These are phyloP conservation scores for Kodamaea hsintzibuensis DNA, from an alignment of 805 yeast species.

Conservation along the genomic window DNA sequence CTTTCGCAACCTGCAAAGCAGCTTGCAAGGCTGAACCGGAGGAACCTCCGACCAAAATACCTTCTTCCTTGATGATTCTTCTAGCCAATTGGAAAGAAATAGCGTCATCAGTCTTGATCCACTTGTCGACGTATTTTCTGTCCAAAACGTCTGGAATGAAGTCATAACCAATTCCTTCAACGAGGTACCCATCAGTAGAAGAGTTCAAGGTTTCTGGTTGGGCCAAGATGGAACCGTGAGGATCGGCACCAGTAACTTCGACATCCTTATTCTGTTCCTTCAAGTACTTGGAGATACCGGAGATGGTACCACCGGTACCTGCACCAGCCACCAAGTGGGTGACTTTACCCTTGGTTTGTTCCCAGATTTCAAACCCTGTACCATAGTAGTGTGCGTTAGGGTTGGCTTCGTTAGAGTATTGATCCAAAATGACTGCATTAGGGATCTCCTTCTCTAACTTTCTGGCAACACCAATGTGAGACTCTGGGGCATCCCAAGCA, in stretches of 20 bases:
- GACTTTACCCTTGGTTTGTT: slow-evolving; percentile 70
- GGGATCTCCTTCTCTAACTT: slow-evolving; percentile 81
- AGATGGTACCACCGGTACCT: slow-evolving; percentile 94
- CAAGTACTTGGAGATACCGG: slow-evolving; percentile 83
- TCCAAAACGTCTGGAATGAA: slow-evolving; percentile 80
- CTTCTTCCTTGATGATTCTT: slow-evolving; percentile 80
- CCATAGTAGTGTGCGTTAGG: slow-evolving; percentile 84
- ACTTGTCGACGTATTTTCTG: slow-evolving; percentile 63
- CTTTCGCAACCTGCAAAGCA: slow-evolving; percentile 66
- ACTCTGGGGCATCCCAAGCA: slow-evolving; percentile 90
- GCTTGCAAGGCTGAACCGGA: slow-evolving; percentile 85
- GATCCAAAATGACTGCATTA: slow-evolving; percentile 81
- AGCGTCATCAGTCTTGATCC: slow-evolving; percentile 86
- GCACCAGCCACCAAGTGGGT: slow-evolving; percentile 86
- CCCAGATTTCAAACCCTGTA: slow-evolving; percentile 84
- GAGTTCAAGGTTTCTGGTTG: slow-evolving; percentile 70
- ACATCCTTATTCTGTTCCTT: slow-evolving; percentile 68
- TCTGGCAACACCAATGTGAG: slow-evolving; percentile 86
- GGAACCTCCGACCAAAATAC: slow-evolving; percentile 87
- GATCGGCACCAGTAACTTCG: slow-evolving; percentile 78
- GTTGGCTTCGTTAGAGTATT: slow-evolving; percentile 74
- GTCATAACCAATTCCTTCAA: slow-evolving; percentile 91
- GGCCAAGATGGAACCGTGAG: slow-evolving; percentile 83
- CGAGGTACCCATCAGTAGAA: slow-evolving; percentile 62
- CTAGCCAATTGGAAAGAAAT: slow-evolving; percentile 80